Evolutionary conservation across 2,329 filamentous ascomycete species (phyloP).

Genomic region (Chalaropsis ovoidea): DNA sequence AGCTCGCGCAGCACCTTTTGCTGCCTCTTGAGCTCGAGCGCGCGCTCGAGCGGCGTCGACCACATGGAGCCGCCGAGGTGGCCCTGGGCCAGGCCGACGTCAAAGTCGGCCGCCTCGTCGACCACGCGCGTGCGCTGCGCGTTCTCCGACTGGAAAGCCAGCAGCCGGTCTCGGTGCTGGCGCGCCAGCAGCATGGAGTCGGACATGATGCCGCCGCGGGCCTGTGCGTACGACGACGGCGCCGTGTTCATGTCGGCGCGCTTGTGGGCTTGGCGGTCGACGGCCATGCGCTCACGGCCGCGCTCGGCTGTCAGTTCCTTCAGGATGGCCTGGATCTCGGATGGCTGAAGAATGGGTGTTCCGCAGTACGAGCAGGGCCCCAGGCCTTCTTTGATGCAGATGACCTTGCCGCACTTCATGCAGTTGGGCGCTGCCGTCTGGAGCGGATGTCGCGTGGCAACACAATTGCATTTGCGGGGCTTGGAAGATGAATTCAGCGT

Average conservation of each 20-base stretch:
- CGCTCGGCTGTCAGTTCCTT: constrained; percentile 72
- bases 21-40: constrained; percentile 72
- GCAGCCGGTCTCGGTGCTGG: constrained; percentile 68
- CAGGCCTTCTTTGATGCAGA: constrained; percentile 87
- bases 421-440: constrained; percentile 91
- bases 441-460: constrained; percentile 76
- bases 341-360: constrained; percentile 56
- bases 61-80: constrained; percentile 55
- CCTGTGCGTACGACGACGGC: constrained; percentile 49
- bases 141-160: constrained; percentile 77
- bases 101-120: constrained; percentile 66
- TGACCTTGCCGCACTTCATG: constrained; percentile 81
- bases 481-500: constrained; percentile 46
- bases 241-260: constrained; percentile 54
- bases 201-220: constrained; percentile 32
- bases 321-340: constrained; percentile 78
- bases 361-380: constrained; percentile 91
- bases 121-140: constrained; percentile 72
- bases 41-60: constrained; percentile 74
- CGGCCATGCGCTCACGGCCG: constrained; percentile 74
- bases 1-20: constrained; percentile 74
- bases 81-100: constrained; percentile 39
- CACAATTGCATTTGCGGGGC: constrained; percentile 71
- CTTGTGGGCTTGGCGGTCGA: constrained; percentile 61
- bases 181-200: constrained; percentile 54